These are phyloP conservation scores for Kurtzmaniella natalensis DNA, from an alignment of 1,139 yeast species.

Conservation along the genomic window DNA sequence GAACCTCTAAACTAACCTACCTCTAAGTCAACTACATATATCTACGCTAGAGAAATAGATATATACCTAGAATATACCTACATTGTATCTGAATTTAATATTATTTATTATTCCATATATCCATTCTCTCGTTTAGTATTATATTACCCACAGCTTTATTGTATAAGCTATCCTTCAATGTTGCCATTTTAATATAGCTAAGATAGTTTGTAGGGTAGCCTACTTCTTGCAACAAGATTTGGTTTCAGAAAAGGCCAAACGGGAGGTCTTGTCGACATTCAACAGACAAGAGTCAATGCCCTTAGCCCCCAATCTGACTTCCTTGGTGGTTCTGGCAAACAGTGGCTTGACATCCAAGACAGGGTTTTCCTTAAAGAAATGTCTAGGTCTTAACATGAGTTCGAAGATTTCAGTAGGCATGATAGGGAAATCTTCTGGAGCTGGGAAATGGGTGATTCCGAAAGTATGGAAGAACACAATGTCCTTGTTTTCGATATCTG, in stretches of 20 bases:
- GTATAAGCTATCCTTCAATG: too few relatives aligned
- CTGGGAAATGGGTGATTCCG: constrained; percentile 82
- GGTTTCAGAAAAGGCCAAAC: constrained; percentile 30
- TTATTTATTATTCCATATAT: too few relatives aligned
- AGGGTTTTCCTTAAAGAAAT: constrained; percentile 74
- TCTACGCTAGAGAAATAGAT: too few relatives aligned
- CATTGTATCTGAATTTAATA: too few relatives aligned
- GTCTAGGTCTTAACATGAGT: constrained; percentile 71
- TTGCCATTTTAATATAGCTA: too few relatives aligned
- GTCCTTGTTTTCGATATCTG: constrained; percentile 61
- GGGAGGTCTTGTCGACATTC: constrained; percentile 37
- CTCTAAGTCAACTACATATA: too few relatives aligned
- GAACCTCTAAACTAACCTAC: too few relatives aligned
- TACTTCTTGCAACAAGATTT: constrained; percentile 19
- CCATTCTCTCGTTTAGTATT: too few relatives aligned
- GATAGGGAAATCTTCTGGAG: constrained; percentile 86
- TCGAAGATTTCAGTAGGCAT: constrained; percentile 85
- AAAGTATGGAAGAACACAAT: constrained; percentile 74
- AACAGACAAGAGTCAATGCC: constrained; percentile 35
- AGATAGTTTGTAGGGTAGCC: too few relatives aligned
- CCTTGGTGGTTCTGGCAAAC: constrained; percentile 57
- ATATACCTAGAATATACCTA: too few relatives aligned
- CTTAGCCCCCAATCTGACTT: constrained; percentile 40
- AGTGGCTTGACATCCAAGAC: constrained; percentile 72
- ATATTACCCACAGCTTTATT: too few relatives aligned